These are phyloP conservation scores for Escovopsis sp. DNA, from an alignment of 2,329 filamentous ascomycete species.

Conservation along the genomic window DNA sequence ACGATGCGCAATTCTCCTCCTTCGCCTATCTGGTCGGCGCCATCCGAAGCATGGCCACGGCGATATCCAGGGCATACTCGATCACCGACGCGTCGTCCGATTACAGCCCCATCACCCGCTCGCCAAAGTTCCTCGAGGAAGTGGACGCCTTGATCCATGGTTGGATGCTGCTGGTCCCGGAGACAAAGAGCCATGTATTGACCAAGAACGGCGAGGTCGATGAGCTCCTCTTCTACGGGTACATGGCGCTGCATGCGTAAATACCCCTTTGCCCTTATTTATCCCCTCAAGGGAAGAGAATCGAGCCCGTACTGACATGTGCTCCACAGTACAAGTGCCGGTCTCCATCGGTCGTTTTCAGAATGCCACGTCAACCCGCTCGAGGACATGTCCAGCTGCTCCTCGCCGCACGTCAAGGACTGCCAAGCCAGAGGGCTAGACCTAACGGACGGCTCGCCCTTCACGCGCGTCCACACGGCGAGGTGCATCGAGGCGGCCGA, in stretches of 20 bases:
- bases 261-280: slow-evolving; percentile 9
- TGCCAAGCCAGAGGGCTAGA: slow-evolving; percentile 1
- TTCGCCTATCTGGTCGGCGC: slow-evolving; percentile 54
- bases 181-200: slow-evolving; percentile 18
- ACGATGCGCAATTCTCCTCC: slow-evolving; percentile 44
- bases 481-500: slow-evolving; percentile 23
- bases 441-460: slow-evolving; percentile 7
- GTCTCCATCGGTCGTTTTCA: slow-evolving; percentile 24
- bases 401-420: slow-evolving; percentile 6
- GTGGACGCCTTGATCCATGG: slow-evolving; percentile 23
- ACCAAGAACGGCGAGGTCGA: slow-evolving; percentile 30
- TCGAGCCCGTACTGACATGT: neutral
- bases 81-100: slow-evolving; percentile 6
- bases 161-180: slow-evolving; percentile 24
- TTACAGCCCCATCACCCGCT: neutral
- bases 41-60: slow-evolving; percentile 23
- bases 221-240: slow-evolving; percentile 71
- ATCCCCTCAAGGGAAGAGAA: neutral
- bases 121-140: slow-evolving; percentile 17
- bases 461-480: slow-evolving; percentile 23
- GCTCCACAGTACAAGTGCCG: slow-evolving; percentile 15
- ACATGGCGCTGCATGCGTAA: slow-evolving; percentile 49
- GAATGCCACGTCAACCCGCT: slow-evolving; percentile 23
- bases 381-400: slow-evolving; percentile 25
- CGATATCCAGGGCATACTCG: slow-evolving; percentile 13